Conservation (phyloP, 2,329 filamentous ascomycete species). For the Botrytis tulipae region DNA sequence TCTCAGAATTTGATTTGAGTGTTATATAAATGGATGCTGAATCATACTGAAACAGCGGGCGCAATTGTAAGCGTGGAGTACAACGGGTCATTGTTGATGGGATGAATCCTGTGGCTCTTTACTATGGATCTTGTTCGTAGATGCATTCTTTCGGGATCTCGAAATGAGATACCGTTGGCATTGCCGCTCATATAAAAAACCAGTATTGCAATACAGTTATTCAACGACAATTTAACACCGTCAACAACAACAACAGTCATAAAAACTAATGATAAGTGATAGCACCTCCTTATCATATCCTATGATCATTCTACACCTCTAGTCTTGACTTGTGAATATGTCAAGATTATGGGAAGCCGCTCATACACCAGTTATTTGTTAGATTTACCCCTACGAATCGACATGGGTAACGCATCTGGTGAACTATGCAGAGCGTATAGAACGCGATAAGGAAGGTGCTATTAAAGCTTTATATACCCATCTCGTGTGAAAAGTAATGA, state of each 20-base stretch:
- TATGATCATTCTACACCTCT: background rate
- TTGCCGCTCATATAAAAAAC: fast-evolving
- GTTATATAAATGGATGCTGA: background rate
- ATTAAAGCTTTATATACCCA: background rate
- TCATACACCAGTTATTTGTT: too few relatives aligned
- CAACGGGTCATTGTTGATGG: too few relatives aligned
- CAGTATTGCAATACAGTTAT: background rate
- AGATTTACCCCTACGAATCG: too few relatives aligned
- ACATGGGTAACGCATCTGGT: too few relatives aligned
- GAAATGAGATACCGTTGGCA: background rate
- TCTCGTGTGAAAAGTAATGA: background rate
- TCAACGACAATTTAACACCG: background rate
- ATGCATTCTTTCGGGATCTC: fast-evolving
- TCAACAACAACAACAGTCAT: background rate
- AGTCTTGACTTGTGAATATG: fast-evolving
- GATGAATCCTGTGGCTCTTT: background rate
- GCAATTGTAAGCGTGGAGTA: too few relatives aligned
- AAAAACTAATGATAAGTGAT: background rate
- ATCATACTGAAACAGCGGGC: too few relatives aligned
- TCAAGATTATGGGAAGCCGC: background rate
- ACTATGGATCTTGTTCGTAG: fast-evolving
- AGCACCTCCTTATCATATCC: fast-evolving
- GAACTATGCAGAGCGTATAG: background rate
- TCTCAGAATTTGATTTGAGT: background rate
- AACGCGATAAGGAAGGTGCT: too few relatives aligned